Evolutionary conservation across 768 basidiomycete species (phyloP), one percentile per base, ranked within the genome.

Genomic region (Lepiota subincarnata): DNA sequence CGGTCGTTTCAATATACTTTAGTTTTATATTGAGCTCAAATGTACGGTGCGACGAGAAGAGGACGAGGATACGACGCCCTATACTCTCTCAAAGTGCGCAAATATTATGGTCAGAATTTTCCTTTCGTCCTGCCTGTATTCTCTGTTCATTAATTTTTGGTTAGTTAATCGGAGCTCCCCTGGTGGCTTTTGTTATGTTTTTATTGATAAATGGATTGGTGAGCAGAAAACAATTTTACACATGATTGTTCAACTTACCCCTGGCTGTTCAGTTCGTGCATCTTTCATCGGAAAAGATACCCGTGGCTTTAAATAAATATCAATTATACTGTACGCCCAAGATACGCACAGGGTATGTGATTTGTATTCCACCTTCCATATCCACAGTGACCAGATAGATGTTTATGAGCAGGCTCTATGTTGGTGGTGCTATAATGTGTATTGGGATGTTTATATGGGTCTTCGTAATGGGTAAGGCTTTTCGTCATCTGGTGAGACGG

Each of bases 1-100:
- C n/a, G 16, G 14, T 19, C 14, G 11, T 18, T n/a, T n/a, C 4
- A 47, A 3, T 7, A 8, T 46, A 31, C 44, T 19, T 7, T 14
- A 54, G 53, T 47, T 54, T 19, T 48, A 54, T 13, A 10, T 47
- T 4, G 37, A 54, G 31, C 38, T 54, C 3, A 54, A 40, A 16
- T 16, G 36, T 20, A 26, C 7, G 12, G 35, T 54, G 26, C 18
- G n/a, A 24, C 0, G 12, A 13, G 18, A 54, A 22, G 38, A 42
- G 19, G 18, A 54, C 16, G 38, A 35, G 1, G 36, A 45, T 6
- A 8, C 36, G 1, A 19, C 24, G 11, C 38, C 38, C 18, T 19
- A 13, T 20, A n/a, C 16, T n/a, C 39, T 35, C 37, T 42, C 45
- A 4, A 41, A 31, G 19, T 26, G 45, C 4, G 20, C 13, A 7